Evolutionary conservation across 371 early-diverging fungal species (phyloP), one percentile per base, ranked within the genome.

Genomic region (Hamiltosporidium magnivora): DNA sequence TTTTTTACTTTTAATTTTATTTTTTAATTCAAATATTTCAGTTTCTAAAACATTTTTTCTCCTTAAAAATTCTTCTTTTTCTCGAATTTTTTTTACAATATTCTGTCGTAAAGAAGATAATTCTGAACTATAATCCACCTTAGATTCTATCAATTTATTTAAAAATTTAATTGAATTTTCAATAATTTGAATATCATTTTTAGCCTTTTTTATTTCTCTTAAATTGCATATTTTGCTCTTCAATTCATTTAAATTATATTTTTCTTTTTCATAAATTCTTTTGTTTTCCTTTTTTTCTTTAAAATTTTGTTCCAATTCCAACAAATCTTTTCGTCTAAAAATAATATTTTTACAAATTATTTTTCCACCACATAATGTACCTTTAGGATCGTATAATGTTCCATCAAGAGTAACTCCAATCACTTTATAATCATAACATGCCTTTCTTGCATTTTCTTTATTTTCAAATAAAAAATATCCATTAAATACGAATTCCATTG

Each of bases 331-430:
- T 65, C 41, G n/a, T 55, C 11, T 54, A 8, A 69, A 40, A 9
- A 75, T 70, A 1, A 68, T 69, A 1, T 25, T 43, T 49, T 58
- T 68, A 39, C 41, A 58, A 11, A 68, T 62, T 11, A 59, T 44
- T 61, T 93, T 88, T 2, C 99, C 99, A 67, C 97, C 99, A 6
- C 92, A 89, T 36, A 98, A 81, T 0, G 92, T 90, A 46, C 98
- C 99, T 44, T 87, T 86, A 0, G 96, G 95, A 72, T 98, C 96
- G 81, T 97, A 99, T 2, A 94, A 85, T 80, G 94, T 96, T 41
- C 99, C 99, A 59, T 96, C 96, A 0, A 89, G 69, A 0, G 98
- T 96, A 2, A 99, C 92, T 12, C 92, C 90, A 14, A 73, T 66
- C 25, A 79, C 58, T 14, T 68, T 68, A 9, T 71, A 49, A 53